Conservation (phyloP, 2,329 filamentous ascomycete species). For the Grosmannia serpens region DNA sequence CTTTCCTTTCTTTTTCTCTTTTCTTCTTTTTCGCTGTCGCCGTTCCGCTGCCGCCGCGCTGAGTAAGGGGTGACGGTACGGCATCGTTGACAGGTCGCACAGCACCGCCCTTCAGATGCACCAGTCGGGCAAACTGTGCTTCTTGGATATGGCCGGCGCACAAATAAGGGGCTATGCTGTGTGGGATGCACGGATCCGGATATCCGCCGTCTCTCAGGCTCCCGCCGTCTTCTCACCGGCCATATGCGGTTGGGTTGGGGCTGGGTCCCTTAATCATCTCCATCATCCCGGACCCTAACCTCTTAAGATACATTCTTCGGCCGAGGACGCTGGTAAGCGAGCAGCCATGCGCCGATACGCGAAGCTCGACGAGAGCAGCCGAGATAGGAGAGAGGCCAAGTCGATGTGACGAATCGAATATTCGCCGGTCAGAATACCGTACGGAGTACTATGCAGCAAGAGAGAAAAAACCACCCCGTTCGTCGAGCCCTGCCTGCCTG, state of each 20-base stretch:
- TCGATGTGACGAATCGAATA: background rate
- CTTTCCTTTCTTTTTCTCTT: background rate
- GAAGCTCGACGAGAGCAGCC: background rate
- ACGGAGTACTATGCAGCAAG: too few species aligned
- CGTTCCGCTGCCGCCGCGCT: background rate
- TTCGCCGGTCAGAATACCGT: background rate
- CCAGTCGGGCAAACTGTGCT: background rate
- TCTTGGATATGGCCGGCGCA: background rate
- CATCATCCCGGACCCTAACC: background rate
- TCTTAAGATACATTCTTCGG: background rate
- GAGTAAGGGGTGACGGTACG: too few species aligned
- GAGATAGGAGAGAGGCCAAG: too few species aligned
- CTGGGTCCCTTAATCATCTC: background rate
- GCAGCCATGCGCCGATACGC: background rate
- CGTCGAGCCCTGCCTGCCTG: background rate
- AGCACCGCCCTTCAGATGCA: background rate
- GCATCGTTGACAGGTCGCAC: background rate
- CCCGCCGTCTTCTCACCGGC: background rate
- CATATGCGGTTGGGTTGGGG: too few species aligned
- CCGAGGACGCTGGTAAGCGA: background rate
- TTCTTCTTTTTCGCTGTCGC: background rate
- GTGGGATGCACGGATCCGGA: background rate
- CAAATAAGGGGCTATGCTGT: background rate
- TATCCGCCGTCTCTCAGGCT: background rate
- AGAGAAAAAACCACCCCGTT: background rate